Percentiles rank a stretch among this genome's conserved stretches.
These are phyloP conservation scores for Gorgonomyces haynaldii DNA, from an alignment of 192 early-diverging fungal species.

Conservation along the genomic window DNA sequence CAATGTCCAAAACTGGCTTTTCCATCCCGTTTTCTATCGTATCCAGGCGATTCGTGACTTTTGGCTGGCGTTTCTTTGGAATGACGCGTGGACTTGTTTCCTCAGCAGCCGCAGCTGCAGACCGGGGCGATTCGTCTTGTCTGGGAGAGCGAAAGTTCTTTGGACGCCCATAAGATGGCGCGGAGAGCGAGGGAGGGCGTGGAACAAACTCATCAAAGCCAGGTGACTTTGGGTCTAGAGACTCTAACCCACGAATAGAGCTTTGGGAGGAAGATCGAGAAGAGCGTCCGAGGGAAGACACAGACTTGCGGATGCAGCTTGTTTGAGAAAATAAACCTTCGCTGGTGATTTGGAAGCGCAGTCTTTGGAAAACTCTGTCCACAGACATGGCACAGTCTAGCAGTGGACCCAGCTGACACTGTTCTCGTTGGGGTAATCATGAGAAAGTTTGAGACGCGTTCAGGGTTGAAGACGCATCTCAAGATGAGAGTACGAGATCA, in stretches of 20 bases:
- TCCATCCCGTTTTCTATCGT: background rate
- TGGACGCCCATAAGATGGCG: background rate
- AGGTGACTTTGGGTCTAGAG: background rate
- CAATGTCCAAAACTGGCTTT: background rate
- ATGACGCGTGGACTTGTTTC: background rate
- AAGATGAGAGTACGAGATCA: too few species aligned
- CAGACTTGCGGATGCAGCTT: conserved; percentile 1
- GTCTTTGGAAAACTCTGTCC: conserved; percentile 24
- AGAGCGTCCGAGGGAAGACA: background rate
- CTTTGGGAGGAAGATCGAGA: conserved; percentile 8
- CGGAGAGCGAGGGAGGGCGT: background rate
- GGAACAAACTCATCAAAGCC: background rate
- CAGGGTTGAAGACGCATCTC: too few species aligned
- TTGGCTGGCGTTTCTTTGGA: background rate
- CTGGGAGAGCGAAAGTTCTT: background rate
- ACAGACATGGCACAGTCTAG: conserved; percentile 29
- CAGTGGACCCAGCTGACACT: too few species aligned
- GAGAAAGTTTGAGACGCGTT: too few species aligned
- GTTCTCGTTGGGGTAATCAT: too few species aligned
- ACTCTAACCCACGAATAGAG: background rate
- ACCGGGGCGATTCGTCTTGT: background rate
- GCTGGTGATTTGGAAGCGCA: conserved; percentile 23
- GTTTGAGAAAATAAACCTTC: conserved; percentile 11
- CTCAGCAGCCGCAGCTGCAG: background rate
- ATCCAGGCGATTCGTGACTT: background rate